Conservation (phyloP, 2,329 filamentous ascomycete species). For the Phialophora expanda region DNA sequence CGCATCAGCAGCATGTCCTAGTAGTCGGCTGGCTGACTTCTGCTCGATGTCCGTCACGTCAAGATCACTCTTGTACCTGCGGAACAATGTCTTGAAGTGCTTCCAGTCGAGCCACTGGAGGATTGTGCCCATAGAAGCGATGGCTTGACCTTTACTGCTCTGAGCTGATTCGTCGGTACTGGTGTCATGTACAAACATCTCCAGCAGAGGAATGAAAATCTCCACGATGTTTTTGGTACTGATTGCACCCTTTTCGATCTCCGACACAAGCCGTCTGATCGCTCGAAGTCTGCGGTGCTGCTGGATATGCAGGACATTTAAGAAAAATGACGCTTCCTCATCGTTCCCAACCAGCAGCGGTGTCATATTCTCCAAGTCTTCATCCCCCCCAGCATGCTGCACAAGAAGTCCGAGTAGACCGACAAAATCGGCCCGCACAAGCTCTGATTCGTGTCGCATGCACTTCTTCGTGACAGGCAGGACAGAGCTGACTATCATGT, state of each 20-base stretch:
- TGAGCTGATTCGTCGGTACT: conserved; percentile 77
- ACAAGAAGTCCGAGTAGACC: conserved; percentile 80
- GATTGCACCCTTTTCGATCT: conserved; percentile 68
- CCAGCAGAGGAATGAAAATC: conserved; percentile 87
- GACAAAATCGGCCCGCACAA: conserved; percentile 81
- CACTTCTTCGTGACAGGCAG: conserved; percentile 78
- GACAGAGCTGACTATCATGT: conserved; percentile 67
- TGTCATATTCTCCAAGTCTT: conserved; percentile 74
- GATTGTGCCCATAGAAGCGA: conserved; percentile 76
- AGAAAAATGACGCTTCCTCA: conserved; percentile 86
- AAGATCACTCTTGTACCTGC: conserved; percentile 82
- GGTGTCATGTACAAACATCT: conserved; percentile 90
- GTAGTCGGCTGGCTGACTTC: conserved; percentile 81
- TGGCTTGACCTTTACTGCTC: conserved; percentile 83
- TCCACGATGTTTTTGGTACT: conserved; percentile 79
- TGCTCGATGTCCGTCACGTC: conserved; percentile 64
- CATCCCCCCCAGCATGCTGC: conserved; percentile 70
- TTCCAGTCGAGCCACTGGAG: conserved; percentile 83
- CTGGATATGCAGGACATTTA: conserved; percentile 88
- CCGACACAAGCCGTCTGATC: conserved; percentile 73
- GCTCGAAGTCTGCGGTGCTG: conserved; percentile 84
- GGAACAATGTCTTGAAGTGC: conserved; percentile 83
- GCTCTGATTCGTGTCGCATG: conserved; percentile 77
- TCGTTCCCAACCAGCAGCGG: conserved; percentile 72
- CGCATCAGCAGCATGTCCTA: conserved; percentile 81